These are phyloP conservation scores for Solanum sejunctum DNA, from an alignment of 257 asterid species.

Conservation along the genomic window DNA sequence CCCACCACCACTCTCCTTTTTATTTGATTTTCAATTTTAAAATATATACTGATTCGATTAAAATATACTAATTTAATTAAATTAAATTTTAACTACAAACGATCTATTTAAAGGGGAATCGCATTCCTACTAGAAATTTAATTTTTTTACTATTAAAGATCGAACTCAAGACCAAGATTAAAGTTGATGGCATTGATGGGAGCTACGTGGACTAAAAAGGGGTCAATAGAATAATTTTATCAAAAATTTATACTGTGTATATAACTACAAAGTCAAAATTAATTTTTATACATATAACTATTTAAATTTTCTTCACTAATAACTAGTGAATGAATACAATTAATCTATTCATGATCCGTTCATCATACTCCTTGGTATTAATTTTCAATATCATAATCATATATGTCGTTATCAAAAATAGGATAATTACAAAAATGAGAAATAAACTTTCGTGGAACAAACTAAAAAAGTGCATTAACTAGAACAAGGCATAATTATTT, in stretches of 20 bases:
- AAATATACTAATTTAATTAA: too few species aligned
- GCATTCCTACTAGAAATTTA: accelerated
- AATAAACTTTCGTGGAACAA: not conserved
- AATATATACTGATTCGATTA: not conserved
- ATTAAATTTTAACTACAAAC: accelerated
- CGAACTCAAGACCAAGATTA: accelerated
- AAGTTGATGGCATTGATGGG: not conserved
- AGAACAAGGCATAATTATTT: not conserved
- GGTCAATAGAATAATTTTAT: not conserved
- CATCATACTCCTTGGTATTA: not conserved
- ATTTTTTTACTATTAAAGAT: not conserved
- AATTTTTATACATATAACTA: too few species aligned
- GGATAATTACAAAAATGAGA: not conserved
- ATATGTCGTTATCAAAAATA: not conserved
- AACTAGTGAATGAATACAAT: not conserved
- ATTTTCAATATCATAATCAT: not conserved
- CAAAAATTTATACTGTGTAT: not conserved
- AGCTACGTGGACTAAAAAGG: not conserved
- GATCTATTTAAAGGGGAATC: not conserved
- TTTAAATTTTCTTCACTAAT: not conserved
- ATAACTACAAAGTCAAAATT: not conserved
- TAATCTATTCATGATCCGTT: not conserved
- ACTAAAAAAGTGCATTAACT: not conserved
- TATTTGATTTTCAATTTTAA: not conserved
- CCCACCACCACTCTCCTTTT: not conserved